Conservation (phyloP, 352 stramenopile genomes). For the Phytophthora idaei region DNA sequence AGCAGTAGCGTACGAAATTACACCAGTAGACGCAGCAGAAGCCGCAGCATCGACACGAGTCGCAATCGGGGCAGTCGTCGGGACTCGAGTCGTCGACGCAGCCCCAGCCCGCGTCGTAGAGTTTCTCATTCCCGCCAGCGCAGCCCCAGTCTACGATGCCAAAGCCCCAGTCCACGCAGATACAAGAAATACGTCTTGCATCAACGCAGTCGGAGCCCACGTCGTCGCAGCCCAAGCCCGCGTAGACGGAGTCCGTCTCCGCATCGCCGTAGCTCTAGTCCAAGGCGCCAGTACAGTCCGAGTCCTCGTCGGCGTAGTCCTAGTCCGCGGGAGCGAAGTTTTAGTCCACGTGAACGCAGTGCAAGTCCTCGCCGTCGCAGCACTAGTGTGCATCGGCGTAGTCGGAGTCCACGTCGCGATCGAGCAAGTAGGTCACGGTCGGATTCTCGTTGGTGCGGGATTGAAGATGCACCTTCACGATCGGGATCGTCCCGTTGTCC, state of each 20-base stretch:
- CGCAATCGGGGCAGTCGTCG: constrained; percentile 13
- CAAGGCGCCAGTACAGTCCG: constrained; percentile 10
- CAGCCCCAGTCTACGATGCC: constrained; percentile 13
- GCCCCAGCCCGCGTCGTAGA: constrained; percentile 8
- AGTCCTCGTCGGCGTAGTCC: constrained; percentile 9
- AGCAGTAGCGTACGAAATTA: constrained; percentile 1
- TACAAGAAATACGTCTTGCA: constrained; percentile 5
- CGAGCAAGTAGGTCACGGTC: constrained; percentile 30
- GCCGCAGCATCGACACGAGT: constrained; percentile 24
- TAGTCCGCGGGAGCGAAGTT: constrained; percentile 9
- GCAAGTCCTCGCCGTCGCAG: constrained; percentile 20
- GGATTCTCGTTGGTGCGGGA: constrained; percentile 16
- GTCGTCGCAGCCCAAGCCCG: constrained; percentile 10
- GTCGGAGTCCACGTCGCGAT: constrained; percentile 17
- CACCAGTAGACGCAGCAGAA: constrained; percentile 24
- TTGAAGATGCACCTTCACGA: constrained; percentile 16
- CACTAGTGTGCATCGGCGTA: constrained; percentile 15
- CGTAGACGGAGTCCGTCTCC: constrained; percentile 11
- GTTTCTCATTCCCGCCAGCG: not conserved
- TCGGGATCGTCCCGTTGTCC: constrained; percentile 30
- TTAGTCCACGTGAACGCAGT: constrained; percentile 12
- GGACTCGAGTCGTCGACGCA: constrained; percentile 16
- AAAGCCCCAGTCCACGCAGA: constrained; percentile 14
- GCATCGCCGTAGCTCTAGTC: constrained; percentile 7
- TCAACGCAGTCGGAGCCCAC: constrained; percentile 15